phyloP scores from a whole-genome alignment of 73 alveolate genomes.

The Paramecium caudatum region DNA sequence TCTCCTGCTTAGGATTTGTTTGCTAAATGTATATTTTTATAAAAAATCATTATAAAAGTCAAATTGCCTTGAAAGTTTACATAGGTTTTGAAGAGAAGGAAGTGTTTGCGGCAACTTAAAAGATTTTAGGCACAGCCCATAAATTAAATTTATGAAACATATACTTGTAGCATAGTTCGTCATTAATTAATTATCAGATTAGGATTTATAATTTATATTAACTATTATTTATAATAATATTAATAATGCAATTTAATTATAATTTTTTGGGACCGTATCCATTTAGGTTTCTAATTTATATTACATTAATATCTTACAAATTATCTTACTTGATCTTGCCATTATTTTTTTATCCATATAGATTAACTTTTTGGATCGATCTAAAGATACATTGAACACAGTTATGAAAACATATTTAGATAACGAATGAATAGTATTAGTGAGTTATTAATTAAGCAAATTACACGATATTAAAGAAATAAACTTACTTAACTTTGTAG shows the following conservation, averaged over 20 bases:
- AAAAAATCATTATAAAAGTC: constrained; percentile 53
- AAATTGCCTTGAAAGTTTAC: too few species aligned
- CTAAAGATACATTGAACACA: not conserved
- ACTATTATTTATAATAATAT: constrained; percentile 20
- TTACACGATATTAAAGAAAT: too few species aligned
- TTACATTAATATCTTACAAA: constrained; percentile 46
- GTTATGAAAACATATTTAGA: too few species aligned
- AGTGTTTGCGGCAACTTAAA: not conserved
- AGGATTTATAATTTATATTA: not conserved
- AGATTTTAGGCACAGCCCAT: not conserved
- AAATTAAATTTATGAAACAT: constrained; percentile 11
- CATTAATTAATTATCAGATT: not conserved
- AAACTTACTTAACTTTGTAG: too few species aligned
- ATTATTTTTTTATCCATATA: too few species aligned
- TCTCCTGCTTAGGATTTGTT: too few species aligned
- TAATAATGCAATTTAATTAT: not conserved
- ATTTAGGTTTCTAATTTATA: not conserved
- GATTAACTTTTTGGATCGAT: not conserved
- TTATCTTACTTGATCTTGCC: constrained; percentile 22
- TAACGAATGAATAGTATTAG: too few species aligned
- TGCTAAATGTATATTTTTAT: constrained; percentile 8
- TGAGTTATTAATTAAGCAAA: too few species aligned
- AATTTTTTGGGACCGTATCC: not conserved
- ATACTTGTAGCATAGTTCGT: constrained; percentile 7
- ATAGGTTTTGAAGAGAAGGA: too few species aligned